These are phyloP conservation scores for Diaporthe destruens DNA, from an alignment of 2,329 filamentous ascomycete species.

Conservation along the genomic window DNA sequence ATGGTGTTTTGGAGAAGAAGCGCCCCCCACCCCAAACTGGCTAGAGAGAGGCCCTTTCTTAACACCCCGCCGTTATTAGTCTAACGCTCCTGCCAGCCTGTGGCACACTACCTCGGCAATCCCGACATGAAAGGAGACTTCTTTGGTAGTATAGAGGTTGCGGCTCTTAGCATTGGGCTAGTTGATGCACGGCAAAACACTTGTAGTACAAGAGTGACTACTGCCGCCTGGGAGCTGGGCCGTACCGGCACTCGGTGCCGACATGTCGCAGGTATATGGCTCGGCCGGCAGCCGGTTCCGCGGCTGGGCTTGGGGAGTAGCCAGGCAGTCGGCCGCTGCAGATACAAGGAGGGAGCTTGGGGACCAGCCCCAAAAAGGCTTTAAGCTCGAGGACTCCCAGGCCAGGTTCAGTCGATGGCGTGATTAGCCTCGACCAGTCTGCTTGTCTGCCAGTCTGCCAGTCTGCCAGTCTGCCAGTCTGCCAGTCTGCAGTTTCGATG, in stretches of 20 bases:
- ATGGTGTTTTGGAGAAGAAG: too few relatives aligned
- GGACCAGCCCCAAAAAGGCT: conserved; percentile 8
- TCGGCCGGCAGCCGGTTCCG: conserved; percentile 16
- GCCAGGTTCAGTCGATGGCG: neutral
- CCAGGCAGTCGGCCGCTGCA: conserved; percentile 1
- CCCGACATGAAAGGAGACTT: too few relatives aligned
- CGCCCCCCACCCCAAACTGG: too few relatives aligned
- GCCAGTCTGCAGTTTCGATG: conserved; percentile 7
- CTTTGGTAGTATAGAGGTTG: too few relatives aligned
- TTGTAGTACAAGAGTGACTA: too few relatives aligned
- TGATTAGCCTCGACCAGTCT: conserved; percentile 11
- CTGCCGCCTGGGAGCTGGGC: too few relatives aligned
- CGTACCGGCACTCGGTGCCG: conserved; percentile 23
- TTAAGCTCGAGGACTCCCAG: conserved; percentile 30
- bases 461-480: too few relatives aligned
- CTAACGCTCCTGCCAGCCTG: too few relatives aligned
- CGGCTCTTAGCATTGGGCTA: neutral
- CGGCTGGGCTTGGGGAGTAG: neutral
- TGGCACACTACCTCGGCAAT: too few relatives aligned
- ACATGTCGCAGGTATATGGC: neutral
- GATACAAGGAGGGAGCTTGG: conserved; percentile 16
- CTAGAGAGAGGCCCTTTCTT: too few relatives aligned
- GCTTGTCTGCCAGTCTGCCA: too few relatives aligned
- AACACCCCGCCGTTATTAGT: too few relatives aligned
- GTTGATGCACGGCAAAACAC: neutral